Percentiles rank a stretch among this genome's conserved stretches.
phyloP scores from a whole-genome alignment of 306 rosid genomes.

The Gleditsia sinensis region DNA sequence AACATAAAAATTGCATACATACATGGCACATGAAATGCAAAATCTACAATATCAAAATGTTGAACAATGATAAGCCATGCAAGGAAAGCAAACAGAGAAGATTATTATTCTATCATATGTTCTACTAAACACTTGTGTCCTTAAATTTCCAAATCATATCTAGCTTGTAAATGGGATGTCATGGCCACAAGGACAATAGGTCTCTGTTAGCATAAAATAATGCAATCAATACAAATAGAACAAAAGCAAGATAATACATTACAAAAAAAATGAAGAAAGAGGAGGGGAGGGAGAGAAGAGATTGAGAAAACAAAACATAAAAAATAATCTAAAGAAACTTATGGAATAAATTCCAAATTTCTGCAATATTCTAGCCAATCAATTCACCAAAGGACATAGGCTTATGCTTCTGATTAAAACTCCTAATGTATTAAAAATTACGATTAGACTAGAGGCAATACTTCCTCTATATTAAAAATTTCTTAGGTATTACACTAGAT shows the following conservation, averaged over 20 bases:
- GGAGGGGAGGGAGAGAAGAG: background rate
- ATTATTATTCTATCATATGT: background rate
- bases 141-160: background rate
- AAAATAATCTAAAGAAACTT: background rate
- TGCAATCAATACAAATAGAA: background rate
- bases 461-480: too few species aligned
- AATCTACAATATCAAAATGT: background rate
- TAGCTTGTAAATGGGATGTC: background rate
- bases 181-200: background rate
- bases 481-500: too few species aligned
- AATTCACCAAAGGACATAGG: conserved; percentile 80
- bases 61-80: background rate
- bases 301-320: background rate
- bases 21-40: background rate
- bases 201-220: background rate
- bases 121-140: background rate
- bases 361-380: conserved; percentile 94
- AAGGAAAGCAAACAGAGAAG: background rate
- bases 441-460: too few species aligned
- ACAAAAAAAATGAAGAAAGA: background rate
- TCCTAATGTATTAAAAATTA: too few species aligned
- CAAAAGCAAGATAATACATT: background rate
- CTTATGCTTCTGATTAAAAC: conserved; percentile 84
- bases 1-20: background rate
- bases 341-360: background rate